A percentile compares a stretch with the other conserved stretches of the same genome.
These are phyloP conservation scores for Acacia acuminata DNA, from an alignment of 306 rosid species.

Conservation along the genomic window DNA sequence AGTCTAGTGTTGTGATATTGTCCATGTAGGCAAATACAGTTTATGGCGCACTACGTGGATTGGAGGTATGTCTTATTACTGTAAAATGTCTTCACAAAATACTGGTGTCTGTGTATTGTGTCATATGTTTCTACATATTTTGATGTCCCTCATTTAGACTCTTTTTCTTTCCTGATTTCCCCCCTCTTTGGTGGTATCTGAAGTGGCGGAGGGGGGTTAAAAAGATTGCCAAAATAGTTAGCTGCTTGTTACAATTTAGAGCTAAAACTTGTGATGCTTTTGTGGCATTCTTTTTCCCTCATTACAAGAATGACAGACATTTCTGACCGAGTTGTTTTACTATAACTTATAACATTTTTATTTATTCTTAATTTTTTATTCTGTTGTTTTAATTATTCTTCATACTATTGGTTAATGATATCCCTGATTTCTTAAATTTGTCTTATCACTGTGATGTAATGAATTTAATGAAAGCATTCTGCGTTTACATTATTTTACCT, in stretches of 20 bases:
- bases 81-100: background rate
- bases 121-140: background rate
- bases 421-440: background rate
- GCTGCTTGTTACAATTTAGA: slow-evolving; percentile 19
- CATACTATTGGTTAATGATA: background rate
- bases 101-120: background rate
- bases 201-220: slow-evolving; percentile 16
- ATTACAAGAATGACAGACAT: slow-evolving; percentile 14
- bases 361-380: slow-evolving; percentile 23
- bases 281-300: slow-evolving; percentile 1
- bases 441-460: background rate
- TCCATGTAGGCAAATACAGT: slow-evolving; percentile 49
- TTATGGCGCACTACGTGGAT: slow-evolving; percentile 53
- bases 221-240: slow-evolving; percentile 15
- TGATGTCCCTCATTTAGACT: slow-evolving; percentile 12
- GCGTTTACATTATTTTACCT: slow-evolving; percentile 17
- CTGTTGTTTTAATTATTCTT: background rate
- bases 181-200: slow-evolving; percentile 10
- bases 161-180: background rate
- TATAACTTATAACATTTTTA: slow-evolving; percentile 2
- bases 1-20: slow-evolving; percentile 23
- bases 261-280: slow-evolving; percentile 23
- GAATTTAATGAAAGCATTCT: background rate
- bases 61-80: slow-evolving; percentile 42
- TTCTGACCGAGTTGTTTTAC: background rate